Base-by-base conservation (phyloP, 495 filamentous ascomycete species). In the Neurospora sublineolata region DNA sequence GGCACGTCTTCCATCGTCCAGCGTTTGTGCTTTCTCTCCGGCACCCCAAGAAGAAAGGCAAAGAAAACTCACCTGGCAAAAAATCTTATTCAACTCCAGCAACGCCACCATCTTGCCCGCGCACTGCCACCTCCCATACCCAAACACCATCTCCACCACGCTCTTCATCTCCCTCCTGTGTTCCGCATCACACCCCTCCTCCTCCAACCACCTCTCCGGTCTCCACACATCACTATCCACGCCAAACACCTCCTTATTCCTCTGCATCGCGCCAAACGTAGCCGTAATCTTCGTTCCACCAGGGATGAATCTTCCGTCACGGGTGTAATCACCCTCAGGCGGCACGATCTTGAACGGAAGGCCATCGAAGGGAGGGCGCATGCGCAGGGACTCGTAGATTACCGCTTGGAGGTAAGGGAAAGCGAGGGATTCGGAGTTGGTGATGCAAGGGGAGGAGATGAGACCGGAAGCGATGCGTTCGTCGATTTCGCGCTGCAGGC, bases 401-500 rank as follows among this genome's bases (percentile, higher is more conserved):
- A 85, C 83, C 18, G 85, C 85, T 75, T 82, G 75, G 68, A 85
- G 79, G 75, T 84, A 86, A 7, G 80, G 79, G 18, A 84, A 76
- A 36, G 76, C 72, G 68, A 75, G 77, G 11, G 79, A 83, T 70
- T 87, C 82, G 52, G 80, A 79, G 37, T 70, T 71, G 10, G 78
- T 82, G 67, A 86, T 78, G 27, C 52, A 60, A 0, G 77, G 72
- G 3, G 67, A 75, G 30, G 79, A 77, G 36, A 83, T 79, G 20
- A 72, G 75, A 12, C 79, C 80, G 14, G 71, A 72, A 12, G 75
- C 67, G 37, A 80, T 78, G 20, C 80, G 81, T 12, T 64, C 52
- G 68, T 88, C 86, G 68, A 91, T 87, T 73, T 92, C 89, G 5
- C 76, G 76, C 79, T 88, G 84, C 70, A 92, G 81, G 40, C 81